Base-by-base conservation (phyloP, 495 filamentous ascomycete species). In the Oidiodendron maius region DNA sequence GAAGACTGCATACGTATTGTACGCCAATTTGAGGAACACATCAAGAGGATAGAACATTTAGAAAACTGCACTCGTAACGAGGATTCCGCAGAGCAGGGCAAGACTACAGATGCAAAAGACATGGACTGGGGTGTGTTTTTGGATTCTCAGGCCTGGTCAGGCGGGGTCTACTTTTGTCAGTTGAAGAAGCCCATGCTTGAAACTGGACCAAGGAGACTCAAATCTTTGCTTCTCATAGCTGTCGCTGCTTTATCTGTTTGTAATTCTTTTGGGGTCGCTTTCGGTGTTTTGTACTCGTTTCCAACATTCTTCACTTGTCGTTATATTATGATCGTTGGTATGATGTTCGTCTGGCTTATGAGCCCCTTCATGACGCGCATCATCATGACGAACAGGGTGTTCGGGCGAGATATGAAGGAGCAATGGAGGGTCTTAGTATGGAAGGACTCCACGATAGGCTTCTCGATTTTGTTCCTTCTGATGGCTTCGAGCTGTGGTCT, bases 401-500 rank as follows among this genome's bases (percentile, higher is more conserved):
- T 42, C 40, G 20, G 40, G 6, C 10, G 21, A 20, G 40, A 8
- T 10, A 21, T 10, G 40, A 42, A 22, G 28, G n/a, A n/a, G n/a
- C 28, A n/a, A 32, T 32, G 28, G 28, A 32, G 28, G 28, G 28
- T 32, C 28, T 32, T 45, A 30, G 6, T 16, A 30, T 30, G 8
- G 12, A 45, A 45, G 22, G 42, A 45, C 25, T 20, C 23, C 13
- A 10, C 34, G 4, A 45, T 45, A 18, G 22, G 12, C 10, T 8
- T 45, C 25, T 15, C 23, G 8, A 28, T 45, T 34, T 4, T 45
- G 6, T 11, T 15, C 25, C 22, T 45, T 30, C 25, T 45, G 4
- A 18, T 45, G 6, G 22, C 26, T 21, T 45, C 42, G 4, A 45
- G 42, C 25, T 45, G 21, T 32, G 42, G 42, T 10, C 20, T 45